A percentile compares a stretch with the other conserved stretches of the same genome.
Conservation (phyloP, 108 stramenopile species). For the Cyclotella baltica region DNA sequence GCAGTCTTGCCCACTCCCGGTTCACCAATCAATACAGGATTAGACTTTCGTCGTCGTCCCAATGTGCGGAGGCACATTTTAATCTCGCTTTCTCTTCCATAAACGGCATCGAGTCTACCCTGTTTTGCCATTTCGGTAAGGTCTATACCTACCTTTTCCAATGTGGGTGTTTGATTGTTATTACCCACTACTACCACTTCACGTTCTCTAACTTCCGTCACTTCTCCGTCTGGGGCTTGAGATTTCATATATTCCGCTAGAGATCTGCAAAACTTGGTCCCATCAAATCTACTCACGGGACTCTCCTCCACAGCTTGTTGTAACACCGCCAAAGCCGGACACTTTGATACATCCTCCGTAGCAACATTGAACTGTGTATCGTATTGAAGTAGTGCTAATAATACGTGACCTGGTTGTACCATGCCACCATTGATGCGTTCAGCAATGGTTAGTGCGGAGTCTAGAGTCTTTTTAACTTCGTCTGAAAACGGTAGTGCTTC, state of each 20-base stretch:
- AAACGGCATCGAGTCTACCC: conserved; percentile 71
- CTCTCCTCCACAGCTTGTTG: conserved; percentile 17
- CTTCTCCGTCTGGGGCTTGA: conserved; percentile 1
- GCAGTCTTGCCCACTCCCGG: conserved; percentile 90
- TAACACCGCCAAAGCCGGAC: conserved; percentile 42
- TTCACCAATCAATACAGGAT: conserved; percentile 77
- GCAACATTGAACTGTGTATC: conserved; percentile 53
- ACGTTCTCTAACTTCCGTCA: conserved; percentile 51
- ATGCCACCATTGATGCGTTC: conserved; percentile 37
- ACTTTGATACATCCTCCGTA: conserved; percentile 44
- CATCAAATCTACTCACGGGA: conserved; percentile 36
- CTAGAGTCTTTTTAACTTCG: conserved; percentile 40
- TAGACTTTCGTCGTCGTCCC: conserved; percentile 87
- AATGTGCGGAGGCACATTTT: conserved; percentile 73
- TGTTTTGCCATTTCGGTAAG: conserved; percentile 78
- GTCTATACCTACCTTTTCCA: conserved; percentile 77
- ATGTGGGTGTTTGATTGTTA: conserved; percentile 57
- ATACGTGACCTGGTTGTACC: conserved; percentile 56
- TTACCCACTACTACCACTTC: conserved; percentile 69
- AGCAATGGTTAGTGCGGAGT: conserved; percentile 47
- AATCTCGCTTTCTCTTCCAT: conserved; percentile 85
- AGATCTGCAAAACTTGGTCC: conserved; percentile 44
- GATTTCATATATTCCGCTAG: conserved; percentile 37
- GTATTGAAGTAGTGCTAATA: conserved; percentile 52
- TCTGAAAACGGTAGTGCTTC: conserved; percentile 53